phyloP scores from a whole-genome alignment of 164 flowering plant species.

The Litsea cubeba region DNA sequence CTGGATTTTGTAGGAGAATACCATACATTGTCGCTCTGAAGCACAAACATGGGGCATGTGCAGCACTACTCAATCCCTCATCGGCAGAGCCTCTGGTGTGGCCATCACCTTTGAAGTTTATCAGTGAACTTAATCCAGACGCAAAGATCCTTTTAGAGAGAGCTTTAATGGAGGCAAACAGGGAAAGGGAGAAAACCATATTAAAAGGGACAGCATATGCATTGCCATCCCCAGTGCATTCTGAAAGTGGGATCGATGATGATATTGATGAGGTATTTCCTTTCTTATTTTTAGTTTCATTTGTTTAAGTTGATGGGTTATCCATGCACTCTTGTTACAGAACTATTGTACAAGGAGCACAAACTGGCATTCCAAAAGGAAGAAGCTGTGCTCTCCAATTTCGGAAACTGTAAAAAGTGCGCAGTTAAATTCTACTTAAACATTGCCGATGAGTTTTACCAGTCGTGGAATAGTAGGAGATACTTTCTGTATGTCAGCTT shows the following conservation, averaged over 20 bases:
- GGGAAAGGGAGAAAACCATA: slow-evolving; percentile 75
- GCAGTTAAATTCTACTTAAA: background rate
- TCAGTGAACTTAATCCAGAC: slow-evolving; percentile 82
- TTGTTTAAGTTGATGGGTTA: background rate
- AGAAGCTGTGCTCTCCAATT: background rate
- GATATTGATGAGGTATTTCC: slow-evolving; percentile 66
- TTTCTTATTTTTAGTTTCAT: background rate
- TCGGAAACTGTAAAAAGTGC: background rate
- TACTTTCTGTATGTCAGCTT: background rate
- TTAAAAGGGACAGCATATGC: slow-evolving; percentile 51
- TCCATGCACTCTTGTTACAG: background rate
- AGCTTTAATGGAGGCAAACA: slow-evolving; percentile 86
- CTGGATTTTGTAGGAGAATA: slow-evolving; percentile 61
- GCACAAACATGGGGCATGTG: slow-evolving; percentile 71
- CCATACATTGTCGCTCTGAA: slow-evolving; percentile 77
- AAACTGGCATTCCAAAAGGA: background rate
- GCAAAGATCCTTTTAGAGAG: slow-evolving; percentile 73
- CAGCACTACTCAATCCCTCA: slow-evolving; percentile 77
- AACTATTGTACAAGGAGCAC: background rate
- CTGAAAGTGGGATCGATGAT: slow-evolving; percentile 52
- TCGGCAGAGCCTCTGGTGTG: slow-evolving; percentile 95
- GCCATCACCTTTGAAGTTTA: slow-evolving; percentile 97
- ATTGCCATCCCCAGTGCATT: slow-evolving; percentile 54
- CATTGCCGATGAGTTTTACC: background rate
- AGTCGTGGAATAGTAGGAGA: background rate